phyloP scores from a whole-genome alignment of 2,329 filamentous ascomycete species.

The Pestalotiopsis fici region DNA sequence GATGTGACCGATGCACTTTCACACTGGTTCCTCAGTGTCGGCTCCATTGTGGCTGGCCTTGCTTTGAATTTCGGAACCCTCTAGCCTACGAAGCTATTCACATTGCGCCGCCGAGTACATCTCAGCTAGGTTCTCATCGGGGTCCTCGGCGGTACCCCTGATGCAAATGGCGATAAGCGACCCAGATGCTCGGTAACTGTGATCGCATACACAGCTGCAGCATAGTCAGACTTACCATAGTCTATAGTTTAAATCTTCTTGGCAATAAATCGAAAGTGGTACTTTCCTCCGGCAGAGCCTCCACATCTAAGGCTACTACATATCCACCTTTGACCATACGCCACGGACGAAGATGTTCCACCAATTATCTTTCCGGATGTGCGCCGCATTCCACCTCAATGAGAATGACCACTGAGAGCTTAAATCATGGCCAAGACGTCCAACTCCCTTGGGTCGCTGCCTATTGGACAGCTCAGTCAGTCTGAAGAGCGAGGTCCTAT shows the following conservation, averaged over 20 bases:
- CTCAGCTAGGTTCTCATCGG: background rate
- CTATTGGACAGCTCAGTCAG: background rate
- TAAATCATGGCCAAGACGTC: background rate
- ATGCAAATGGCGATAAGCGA: background rate
- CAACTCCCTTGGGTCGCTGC: background rate
- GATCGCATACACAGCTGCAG: background rate
- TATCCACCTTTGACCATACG: background rate
- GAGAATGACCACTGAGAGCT: background rate
- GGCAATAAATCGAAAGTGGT: background rate
- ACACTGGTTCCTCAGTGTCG: background rate
- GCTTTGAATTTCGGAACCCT: background rate
- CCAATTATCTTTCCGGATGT: background rate
- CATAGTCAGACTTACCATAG: background rate
- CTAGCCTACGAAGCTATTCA: background rate
- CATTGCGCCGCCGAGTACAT: background rate
- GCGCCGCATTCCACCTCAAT: background rate
- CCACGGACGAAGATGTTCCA: background rate
- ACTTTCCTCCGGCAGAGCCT: background rate
- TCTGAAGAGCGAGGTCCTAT: background rate
- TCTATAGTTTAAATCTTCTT: background rate
- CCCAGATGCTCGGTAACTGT: background rate
- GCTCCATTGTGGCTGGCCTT: background rate
- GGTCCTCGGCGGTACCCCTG: background rate
- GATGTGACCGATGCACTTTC: background rate
- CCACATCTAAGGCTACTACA: background rate